A percentile compares a stretch with the other conserved stretches of the same genome.
Evolutionary conservation across 78 protist species (phyloP).

Genomic region (Fonticula alba): DNA sequence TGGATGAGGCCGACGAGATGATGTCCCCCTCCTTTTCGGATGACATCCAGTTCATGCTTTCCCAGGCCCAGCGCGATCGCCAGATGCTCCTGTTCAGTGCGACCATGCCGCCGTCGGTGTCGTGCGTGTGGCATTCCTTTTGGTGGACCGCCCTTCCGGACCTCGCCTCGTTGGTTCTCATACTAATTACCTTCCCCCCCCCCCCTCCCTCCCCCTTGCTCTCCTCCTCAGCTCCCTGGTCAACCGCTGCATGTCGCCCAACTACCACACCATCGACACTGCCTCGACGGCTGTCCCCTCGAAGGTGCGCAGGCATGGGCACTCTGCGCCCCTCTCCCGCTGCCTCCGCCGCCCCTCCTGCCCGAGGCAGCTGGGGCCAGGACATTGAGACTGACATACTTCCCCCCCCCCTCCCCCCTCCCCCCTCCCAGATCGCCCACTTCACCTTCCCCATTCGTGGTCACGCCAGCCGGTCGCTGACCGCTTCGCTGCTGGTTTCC

Average conservation of each 20-base stretch:
- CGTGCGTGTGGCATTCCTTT: background rate
- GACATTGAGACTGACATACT: background rate
- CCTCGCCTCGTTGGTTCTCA: too few species aligned
- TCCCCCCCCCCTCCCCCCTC: background rate
- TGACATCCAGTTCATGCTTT: too few species aligned
- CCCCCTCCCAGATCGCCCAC: background rate
- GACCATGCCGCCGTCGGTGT: background rate
- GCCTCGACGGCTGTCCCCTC: background rate
- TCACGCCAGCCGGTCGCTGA: slow-evolving; percentile 22
- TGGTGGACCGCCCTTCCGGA: background rate
- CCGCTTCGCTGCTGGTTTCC: slow-evolving; percentile 82
- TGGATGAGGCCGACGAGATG: too few species aligned
- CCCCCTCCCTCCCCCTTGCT: background rate
- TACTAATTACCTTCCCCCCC: too few species aligned
- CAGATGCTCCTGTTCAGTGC: background rate
- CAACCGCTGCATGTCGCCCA: background rate
- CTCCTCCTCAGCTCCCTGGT: background rate
- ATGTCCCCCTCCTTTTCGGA: too few species aligned
- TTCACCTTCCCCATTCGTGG: background rate
- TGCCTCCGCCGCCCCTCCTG: too few species aligned
- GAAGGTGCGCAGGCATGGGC: background rate
- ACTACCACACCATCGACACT: background rate
- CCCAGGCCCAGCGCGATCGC: background rate
- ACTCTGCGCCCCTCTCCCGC: too few species aligned
- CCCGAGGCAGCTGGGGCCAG: background rate